These are phyloP conservation scores for Tillandsia fasciculata DNA, from an alignment of 176 grass and related monocot genomes.

Conservation along the genomic window DNA sequence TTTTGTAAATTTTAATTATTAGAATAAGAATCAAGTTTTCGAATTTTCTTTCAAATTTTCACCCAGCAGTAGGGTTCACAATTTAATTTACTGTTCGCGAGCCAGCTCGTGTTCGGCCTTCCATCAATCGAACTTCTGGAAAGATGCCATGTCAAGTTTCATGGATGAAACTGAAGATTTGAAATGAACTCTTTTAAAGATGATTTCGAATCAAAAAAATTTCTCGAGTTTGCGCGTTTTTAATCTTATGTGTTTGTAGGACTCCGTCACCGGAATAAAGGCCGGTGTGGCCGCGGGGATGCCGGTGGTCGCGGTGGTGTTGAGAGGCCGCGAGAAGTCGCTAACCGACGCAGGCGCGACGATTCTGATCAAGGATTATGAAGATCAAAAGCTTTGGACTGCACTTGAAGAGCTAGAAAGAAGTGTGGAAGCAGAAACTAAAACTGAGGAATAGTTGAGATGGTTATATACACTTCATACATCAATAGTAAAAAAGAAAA, in stretches of 20 bases:
- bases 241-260: constrained; percentile 25
- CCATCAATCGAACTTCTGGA: too few species aligned
- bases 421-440: not conserved
- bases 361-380: constrained; percentile 61
- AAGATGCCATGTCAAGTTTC: too few species aligned
- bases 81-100: too few species aligned
- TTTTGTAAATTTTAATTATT: too few species aligned
- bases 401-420: constrained; percentile 27
- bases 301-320: constrained; percentile 41
- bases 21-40: too few species aligned
- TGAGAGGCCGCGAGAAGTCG: constrained; percentile 36
- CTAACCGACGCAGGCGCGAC: constrained; percentile 39
- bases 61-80: too few species aligned
- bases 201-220: too few species aligned
- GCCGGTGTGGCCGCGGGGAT: constrained; percentile 63
- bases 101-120: too few species aligned
- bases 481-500: not conserved
- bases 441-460: not conserved
- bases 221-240: not conserved
- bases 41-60: too few species aligned
- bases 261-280: constrained; percentile 46
- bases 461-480: not conserved
- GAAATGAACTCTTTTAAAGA: too few species aligned
- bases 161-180: too few species aligned
- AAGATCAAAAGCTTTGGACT: constrained; percentile 50